Conservation (phyloP, 305 asterid genomes). For the Fraxinus platypoda region DNA sequence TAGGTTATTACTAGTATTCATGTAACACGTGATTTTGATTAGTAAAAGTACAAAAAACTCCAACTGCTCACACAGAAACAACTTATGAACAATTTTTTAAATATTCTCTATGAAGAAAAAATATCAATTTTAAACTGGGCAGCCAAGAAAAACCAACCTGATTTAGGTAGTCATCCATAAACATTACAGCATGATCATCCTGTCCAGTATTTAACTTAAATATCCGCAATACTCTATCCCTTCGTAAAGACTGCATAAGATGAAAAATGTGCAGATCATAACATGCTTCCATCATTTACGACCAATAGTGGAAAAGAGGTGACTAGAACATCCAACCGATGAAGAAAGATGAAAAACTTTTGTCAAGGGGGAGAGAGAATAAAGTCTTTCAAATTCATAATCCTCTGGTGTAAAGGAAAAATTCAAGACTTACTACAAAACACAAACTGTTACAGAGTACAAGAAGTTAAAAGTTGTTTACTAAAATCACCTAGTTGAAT, state of each 20-base stretch:
- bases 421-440: neutral
- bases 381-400: neutral
- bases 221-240: constrained; percentile 66
- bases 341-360: neutral
- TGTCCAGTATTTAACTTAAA: constrained; percentile 91
- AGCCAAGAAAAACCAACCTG: constrained; percentile 53
- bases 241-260: constrained; percentile 65
- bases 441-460: neutral
- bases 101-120: neutral
- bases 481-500: neutral
- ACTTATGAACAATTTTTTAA: neutral
- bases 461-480: neutral
- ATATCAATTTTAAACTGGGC: constrained; percentile 14
- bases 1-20: neutral
- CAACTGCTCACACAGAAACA: neutral
- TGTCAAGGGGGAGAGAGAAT: neutral
- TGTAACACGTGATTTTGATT: neutral
- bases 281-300: constrained; percentile 6
- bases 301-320: neutral
- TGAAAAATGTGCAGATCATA: constrained; percentile 1
- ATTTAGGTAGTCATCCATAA: constrained; percentile 68
- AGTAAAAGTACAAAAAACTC: neutral
- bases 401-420: neutral
- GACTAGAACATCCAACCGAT: constrained; percentile 5
- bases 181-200: constrained; percentile 92